Percentiles rank a stretch among this genome's conserved stretches.
These are phyloP conservation scores for Climacium dendroides DNA, from an alignment of 225 moss, liverwort and hornwort species.

Conservation along the genomic window DNA sequence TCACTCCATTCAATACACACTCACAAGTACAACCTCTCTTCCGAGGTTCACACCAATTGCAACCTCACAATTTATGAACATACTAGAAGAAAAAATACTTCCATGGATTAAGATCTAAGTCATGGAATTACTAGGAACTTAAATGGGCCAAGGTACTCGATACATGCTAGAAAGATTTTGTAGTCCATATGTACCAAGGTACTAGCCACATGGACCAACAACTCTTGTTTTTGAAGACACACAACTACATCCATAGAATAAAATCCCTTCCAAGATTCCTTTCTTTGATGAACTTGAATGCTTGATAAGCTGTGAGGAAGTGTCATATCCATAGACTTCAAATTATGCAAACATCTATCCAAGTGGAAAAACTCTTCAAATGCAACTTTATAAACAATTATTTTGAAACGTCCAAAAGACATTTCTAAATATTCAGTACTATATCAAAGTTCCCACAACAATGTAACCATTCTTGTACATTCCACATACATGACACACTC, in stretches of 20 bases:
- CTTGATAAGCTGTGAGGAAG: fast-evolving
- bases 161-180: fast-evolving
- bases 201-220: fast-evolving
- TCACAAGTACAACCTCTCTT: background rate
- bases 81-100: too few relatives aligned
- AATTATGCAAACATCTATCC: too few relatives aligned
- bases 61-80: background rate
- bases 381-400: background rate
- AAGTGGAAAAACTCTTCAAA: background rate
- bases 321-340: too few relatives aligned
- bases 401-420: too few relatives aligned
- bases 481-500: background rate
- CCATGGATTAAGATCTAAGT: too few relatives aligned
- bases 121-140: background rate
- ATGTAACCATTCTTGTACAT: background rate
- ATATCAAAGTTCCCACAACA: background rate
- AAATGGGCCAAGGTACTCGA: fast-evolving
- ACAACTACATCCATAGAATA: fast-evolving
- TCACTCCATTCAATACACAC: background rate
- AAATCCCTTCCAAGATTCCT: fast-evolving
- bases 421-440: too few relatives aligned
- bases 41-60: fast-evolving
- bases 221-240: fast-evolving
- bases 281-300: background rate
- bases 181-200: fast-evolving